A percentile compares a stretch with the other conserved stretches of the same genome.
Conservation (phyloP, 129 eudicot species). For the Apium graveolens region DNA sequence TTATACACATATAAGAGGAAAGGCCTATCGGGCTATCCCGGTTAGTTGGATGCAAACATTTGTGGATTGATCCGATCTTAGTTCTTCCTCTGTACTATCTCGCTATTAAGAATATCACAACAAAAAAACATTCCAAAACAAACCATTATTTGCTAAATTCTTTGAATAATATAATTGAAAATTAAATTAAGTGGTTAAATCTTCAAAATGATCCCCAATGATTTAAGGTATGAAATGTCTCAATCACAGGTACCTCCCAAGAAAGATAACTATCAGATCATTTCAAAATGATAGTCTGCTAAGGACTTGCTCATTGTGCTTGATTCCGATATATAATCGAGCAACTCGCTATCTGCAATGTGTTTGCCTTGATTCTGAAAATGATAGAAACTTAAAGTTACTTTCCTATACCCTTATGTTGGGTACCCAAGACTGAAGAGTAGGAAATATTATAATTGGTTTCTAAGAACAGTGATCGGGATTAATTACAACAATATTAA, state of each 20-base stretch:
- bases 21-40: not conserved
- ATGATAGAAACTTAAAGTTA: conserved; percentile 14
- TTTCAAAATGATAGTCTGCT: conserved; percentile 36
- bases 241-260: not conserved
- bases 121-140: not conserved
- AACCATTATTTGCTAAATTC: not conserved
- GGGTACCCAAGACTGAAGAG: not conserved
- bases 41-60: not conserved
- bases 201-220: not conserved
- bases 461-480: not conserved
- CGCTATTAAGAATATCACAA: not conserved
- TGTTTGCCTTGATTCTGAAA: conserved; percentile 93
- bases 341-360: conserved; percentile 90
- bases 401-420: conserved; percentile 4
- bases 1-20: no score
- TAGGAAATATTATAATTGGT: not conserved
- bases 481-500: not conserved
- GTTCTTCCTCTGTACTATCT: not conserved
- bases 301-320: conserved; percentile 99
- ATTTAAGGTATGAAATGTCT: not conserved
- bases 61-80: not conserved
- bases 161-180: not conserved
- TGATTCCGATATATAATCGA: conserved; percentile 90
- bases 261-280: not conserved
- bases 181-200: not conserved